Percentiles rank a stretch among this genome's conserved stretches.
phyloP scores from a whole-genome alignment of 768 basidiomycete species.

The Flagelloscypha sp. region DNA sequence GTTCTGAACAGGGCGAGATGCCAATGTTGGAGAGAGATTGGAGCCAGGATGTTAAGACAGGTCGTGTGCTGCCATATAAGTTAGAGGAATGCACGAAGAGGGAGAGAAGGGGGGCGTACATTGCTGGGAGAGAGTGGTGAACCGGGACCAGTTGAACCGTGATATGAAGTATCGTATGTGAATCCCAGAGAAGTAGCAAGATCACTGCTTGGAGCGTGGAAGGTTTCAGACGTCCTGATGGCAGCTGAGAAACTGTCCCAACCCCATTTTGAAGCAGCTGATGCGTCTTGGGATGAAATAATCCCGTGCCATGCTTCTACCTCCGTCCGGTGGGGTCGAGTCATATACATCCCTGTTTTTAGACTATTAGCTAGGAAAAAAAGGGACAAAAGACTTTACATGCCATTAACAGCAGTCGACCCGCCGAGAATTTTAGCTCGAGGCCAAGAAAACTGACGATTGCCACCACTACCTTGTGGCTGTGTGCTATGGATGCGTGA shows the following conservation, averaged over 20 bases:
- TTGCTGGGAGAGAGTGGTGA: slow-evolving; percentile 17
- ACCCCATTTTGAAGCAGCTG: slow-evolving; percentile 29
- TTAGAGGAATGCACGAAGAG: slow-evolving; percentile 1
- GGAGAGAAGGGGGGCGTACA: slow-evolving; percentile 6
- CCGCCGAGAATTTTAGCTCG: slow-evolving; percentile 65
- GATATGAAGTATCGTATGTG: slow-evolving; percentile 32
- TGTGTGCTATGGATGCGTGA: no score
- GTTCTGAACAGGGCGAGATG: slow-evolving; percentile 29
- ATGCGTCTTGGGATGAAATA: slow-evolving; percentile 25
- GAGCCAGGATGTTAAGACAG: slow-evolving; percentile 49
- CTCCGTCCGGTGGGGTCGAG: slow-evolving; percentile 43
- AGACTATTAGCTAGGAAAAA: no score
- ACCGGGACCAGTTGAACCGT: slow-evolving; percentile 43
- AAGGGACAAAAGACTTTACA: no score
- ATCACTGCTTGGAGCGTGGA: slow-evolving; percentile 38
- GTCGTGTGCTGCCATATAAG: slow-evolving; percentile 31
- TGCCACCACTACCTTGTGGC: slow-evolving; percentile 36
- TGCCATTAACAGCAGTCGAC: slow-evolving; percentile 60
- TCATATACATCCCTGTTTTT: slow-evolving; percentile 54
- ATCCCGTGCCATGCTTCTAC: slow-evolving; percentile 39
- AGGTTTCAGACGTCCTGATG: slow-evolving; percentile 48
- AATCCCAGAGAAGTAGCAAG: slow-evolving; percentile 36
- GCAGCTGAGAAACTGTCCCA: slow-evolving; percentile 38
- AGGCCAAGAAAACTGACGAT: slow-evolving; percentile 44
- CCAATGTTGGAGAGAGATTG: slow-evolving; percentile 37